phyloP scores from a whole-genome alignment of 139 green algal genomes.

The Chlamydomonas urium region DNA sequence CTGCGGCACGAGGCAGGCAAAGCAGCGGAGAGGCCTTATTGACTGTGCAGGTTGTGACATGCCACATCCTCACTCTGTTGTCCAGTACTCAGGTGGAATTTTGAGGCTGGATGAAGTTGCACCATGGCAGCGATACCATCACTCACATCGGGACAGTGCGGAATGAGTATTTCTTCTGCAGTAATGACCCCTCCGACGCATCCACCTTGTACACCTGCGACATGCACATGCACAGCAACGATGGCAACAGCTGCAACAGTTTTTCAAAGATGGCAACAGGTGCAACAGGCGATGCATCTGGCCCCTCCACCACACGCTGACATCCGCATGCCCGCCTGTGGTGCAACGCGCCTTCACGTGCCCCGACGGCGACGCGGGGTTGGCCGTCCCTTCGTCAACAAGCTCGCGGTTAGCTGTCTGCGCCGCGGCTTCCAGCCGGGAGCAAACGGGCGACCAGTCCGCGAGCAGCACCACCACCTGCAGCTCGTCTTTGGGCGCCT shows the following conservation, averaged over 20 bases:
- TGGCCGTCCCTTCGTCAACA: slow-evolving; percentile 19
- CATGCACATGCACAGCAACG: no score
- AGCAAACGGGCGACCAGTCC: slow-evolving; percentile 43
- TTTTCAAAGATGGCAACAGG: no score
- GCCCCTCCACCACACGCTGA: background rate
- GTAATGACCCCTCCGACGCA: slow-evolving; percentile 31
- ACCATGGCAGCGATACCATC: background rate
- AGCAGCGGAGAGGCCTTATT: background rate
- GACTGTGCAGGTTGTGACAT: background rate
- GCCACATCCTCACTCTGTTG: background rate
- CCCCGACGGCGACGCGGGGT: slow-evolving; percentile 12
- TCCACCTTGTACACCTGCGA: slow-evolving; percentile 48
- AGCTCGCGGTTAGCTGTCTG: slow-evolving; percentile 27
- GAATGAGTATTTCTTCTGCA: slow-evolving; percentile 45
- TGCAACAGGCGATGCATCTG: background rate
- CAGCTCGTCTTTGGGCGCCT: slow-evolving; percentile 21
- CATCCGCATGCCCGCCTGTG: background rate
- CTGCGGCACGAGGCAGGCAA: background rate
- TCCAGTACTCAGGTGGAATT: background rate
- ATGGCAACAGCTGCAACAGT: no score
- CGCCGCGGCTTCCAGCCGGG: slow-evolving; percentile 24
- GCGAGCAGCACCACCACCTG: slow-evolving; percentile 33
- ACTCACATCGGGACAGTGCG: slow-evolving; percentile 36
- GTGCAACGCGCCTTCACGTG: slow-evolving; percentile 19
- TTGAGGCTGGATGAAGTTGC: background rate